Conservation (phyloP, 345 rosid genomes). For the Hibiscus tridactylites region DNA sequence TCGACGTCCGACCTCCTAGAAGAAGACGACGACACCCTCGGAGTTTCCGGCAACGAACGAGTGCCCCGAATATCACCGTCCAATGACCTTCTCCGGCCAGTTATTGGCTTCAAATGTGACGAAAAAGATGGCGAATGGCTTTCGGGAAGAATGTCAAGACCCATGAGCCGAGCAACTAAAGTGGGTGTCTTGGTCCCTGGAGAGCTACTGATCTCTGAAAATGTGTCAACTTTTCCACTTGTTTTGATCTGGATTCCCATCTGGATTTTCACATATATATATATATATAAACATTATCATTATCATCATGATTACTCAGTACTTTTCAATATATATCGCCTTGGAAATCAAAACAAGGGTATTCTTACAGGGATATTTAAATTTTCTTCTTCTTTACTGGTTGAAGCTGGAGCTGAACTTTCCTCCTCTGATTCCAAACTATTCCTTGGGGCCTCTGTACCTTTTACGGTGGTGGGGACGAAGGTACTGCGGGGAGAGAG, state of each 20-base stretch:
- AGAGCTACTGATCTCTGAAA: slow-evolving; percentile 53
- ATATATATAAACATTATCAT: slow-evolving; percentile 3
- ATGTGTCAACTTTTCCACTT: slow-evolving; percentile 29
- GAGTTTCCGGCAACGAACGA: slow-evolving; percentile 78
- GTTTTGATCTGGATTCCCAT: slow-evolving; percentile 74
- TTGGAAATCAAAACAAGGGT: background rate
- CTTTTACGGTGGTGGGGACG: slow-evolving; percentile 26
- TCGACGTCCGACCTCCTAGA: slow-evolving; percentile 62
- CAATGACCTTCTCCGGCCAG: slow-evolving; percentile 21
- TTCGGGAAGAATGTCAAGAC: slow-evolving; percentile 83
- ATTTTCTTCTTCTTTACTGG: slow-evolving; percentile 31
- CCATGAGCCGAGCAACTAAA: slow-evolving; percentile 88
- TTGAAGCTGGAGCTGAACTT: slow-evolving; percentile 11
- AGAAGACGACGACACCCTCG: slow-evolving; percentile 64
- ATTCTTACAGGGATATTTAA: slow-evolving; percentile 44
- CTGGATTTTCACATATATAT: slow-evolving; percentile 21
- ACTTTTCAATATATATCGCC: slow-evolving; percentile 13
- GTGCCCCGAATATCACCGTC: slow-evolving; percentile 37
- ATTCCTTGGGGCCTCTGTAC: slow-evolving; percentile 69
- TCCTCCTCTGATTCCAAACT: slow-evolving; percentile 71
- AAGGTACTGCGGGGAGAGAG: slow-evolving; percentile 12
- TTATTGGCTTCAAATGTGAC: background rate
- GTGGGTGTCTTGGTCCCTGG: slow-evolving; percentile 76
- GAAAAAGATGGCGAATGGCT: slow-evolving; percentile 40
- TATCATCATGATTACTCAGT: slow-evolving; percentile 20